These are phyloP conservation scores for Tuber microsphaerosporum DNA, from an alignment of 495 filamentous ascomycete genomes.

Conservation along the genomic window DNA sequence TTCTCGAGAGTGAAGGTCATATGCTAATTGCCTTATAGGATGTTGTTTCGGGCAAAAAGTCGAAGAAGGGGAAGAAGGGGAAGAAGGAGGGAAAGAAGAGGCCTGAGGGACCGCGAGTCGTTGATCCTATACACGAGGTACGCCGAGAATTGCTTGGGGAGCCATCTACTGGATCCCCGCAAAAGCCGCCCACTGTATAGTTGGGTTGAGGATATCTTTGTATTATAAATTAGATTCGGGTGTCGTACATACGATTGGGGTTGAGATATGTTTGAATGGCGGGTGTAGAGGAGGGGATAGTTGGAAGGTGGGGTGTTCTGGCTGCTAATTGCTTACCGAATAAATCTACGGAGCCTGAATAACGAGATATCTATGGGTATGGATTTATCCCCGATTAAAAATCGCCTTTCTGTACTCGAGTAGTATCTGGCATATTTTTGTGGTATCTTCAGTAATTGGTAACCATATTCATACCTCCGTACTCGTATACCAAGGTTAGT, in stretches of 20 bases:
- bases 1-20: neutral
- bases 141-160: no score
- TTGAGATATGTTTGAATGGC: neutral
- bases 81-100: constrained; percentile 15
- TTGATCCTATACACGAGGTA: neutral
- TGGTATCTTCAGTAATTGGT: neutral
- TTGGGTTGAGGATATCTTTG: neutral
- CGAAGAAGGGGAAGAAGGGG: constrained; percentile 11
- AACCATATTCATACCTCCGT: no score
- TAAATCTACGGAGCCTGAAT: neutral
- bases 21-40: neutral
- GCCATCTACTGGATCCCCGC: neutral
- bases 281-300: neutral
- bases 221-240: neutral
- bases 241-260: neutral
- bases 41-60: constrained; percentile 5
- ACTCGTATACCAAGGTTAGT: no score
- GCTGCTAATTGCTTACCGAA: neutral
- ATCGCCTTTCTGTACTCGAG: neutral
- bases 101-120: neutral
- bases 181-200: neutral
- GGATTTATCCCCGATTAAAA: neutral
- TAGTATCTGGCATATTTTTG: neutral
- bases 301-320: neutral
- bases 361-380: neutral